These are phyloP conservation scores for Emericellopsis atlantica DNA, from an alignment of 2,329 filamentous ascomycete genomes.

Conservation along the genomic window DNA sequence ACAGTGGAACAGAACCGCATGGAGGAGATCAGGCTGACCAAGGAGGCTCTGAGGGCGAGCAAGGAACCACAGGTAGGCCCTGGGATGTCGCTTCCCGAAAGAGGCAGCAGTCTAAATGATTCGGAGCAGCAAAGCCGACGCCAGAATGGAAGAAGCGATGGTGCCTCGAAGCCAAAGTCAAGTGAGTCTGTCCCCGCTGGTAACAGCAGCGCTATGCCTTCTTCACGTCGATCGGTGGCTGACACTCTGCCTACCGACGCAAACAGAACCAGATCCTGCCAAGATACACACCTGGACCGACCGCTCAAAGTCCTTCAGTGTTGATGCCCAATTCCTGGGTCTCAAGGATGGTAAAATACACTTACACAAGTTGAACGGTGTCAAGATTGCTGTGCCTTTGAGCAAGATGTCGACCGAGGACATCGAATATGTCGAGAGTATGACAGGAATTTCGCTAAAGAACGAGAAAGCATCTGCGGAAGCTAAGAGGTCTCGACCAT, in stretches of 20 bases:
- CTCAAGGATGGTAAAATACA: constrained; percentile 95
- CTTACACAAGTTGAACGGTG: constrained; percentile 92
- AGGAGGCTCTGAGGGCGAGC: constrained; percentile 58
- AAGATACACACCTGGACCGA: constrained; percentile 93
- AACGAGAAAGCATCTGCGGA: constrained; percentile 90
- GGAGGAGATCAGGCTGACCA: constrained; percentile 75
- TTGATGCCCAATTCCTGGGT: constrained; percentile 92
- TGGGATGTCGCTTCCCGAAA: constrained; percentile 61
- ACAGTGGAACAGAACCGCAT: constrained; percentile 63
- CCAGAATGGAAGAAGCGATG: constrained; percentile 52
- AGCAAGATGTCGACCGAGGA: constrained; percentile 93
- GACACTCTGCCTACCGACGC: background rate
- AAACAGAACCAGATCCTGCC: constrained; percentile 62
- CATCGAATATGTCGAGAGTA: constrained; percentile 83
- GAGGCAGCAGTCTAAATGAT: constrained; percentile 69
- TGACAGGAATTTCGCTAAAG: constrained; percentile 80
- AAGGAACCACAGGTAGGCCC: constrained; percentile 58
- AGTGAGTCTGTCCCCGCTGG: constrained; percentile 44
- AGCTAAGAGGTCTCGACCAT: constrained; percentile 46
- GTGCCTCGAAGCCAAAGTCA: constrained; percentile 48
- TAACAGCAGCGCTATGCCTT: background rate
- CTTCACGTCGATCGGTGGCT: background rate
- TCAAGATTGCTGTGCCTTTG: constrained; percentile 94
- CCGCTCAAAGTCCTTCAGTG: constrained; percentile 87
- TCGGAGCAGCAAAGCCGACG: constrained; percentile 55